phyloP scores from a whole-genome alignment of 495 filamentous ascomycete species.

The Podospora appendiculata region DNA sequence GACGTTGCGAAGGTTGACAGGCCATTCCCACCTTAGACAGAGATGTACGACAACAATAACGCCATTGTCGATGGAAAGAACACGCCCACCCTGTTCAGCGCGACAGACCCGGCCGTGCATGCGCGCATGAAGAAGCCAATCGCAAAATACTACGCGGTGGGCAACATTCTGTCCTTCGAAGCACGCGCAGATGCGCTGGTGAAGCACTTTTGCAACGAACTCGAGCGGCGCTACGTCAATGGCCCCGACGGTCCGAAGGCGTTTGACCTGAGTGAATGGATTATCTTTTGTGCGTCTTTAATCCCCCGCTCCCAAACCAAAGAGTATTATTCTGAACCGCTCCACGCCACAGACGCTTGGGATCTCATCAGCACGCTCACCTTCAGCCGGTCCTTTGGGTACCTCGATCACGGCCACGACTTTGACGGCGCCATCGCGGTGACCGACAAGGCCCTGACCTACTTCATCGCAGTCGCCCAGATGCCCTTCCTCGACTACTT shows the following conservation, averaged over 20 bases:
- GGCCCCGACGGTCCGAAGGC: slow-evolving; percentile 6
- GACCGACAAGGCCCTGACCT: slow-evolving; percentile 35
- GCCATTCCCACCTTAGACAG: too few species aligned
- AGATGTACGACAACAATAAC: slow-evolving; percentile 31
- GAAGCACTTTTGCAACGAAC: slow-evolving; percentile 15
- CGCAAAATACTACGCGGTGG: slow-evolving; percentile 28
- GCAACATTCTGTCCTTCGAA: slow-evolving; percentile 24
- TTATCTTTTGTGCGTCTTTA: slow-evolving; percentile 15
- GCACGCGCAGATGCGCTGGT: slow-evolving; percentile 27
- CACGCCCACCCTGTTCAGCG: slow-evolving; percentile 27
- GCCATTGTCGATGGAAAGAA: slow-evolving; percentile 27
- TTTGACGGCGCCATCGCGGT: slow-evolving; percentile 27
- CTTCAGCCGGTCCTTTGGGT: slow-evolving; percentile 30
- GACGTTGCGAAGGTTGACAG: background rate
- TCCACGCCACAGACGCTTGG: background rate
- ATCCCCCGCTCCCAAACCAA: too few species aligned
- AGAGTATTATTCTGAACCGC: too few species aligned
- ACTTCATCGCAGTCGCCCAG: slow-evolving; percentile 32
- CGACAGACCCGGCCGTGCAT: slow-evolving; percentile 21
- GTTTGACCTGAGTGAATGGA: slow-evolving; percentile 27
- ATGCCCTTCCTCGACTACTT: slow-evolving; percentile 41
- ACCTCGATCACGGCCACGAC: slow-evolving; percentile 30
- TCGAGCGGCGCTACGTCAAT: slow-evolving; percentile 27
- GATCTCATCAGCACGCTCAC: slow-evolving; percentile 24
- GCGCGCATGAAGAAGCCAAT: slow-evolving; percentile 26